A percentile compares a stretch with the other conserved stretches of the same genome.
phyloP scores from a whole-genome alignment of 1,284 basidiomycete genomes.

The Naganishia sp. region DNA sequence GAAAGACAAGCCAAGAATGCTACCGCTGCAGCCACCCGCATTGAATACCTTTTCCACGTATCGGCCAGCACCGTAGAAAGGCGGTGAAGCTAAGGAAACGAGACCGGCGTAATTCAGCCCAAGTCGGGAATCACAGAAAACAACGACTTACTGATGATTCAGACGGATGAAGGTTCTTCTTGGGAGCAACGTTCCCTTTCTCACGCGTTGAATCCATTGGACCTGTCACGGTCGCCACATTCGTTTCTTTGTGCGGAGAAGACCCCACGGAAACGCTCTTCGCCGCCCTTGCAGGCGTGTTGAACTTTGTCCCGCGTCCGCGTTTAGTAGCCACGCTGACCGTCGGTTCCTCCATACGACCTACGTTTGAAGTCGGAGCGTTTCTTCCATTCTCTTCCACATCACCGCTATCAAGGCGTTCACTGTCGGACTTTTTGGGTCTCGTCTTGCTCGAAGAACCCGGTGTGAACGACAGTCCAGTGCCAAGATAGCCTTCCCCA shows the following conservation, averaged over 20 bases:
- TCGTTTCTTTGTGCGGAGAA: slow-evolving; percentile 12
- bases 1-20: slow-evolving; percentile 4
- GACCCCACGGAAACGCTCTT: slow-evolving; percentile 5
- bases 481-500: slow-evolving; percentile 47
- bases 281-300: slow-evolving; percentile 12
- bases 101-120: background rate
- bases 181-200: background rate
- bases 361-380: background rate
- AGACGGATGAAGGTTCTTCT: background rate
- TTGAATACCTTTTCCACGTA: background rate
- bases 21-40: slow-evolving; percentile 4
- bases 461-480: slow-evolving; percentile 42
- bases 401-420: background rate
- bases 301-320: slow-evolving; percentile 9
- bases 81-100: background rate
- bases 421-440: slow-evolving; percentile 18
- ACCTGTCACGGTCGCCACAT: background rate
- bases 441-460: background rate
- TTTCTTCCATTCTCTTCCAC: background rate
- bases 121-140: background rate
- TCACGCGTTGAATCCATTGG: background rate
- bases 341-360: background rate
- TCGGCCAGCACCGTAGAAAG: background rate
- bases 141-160: slow-evolving; percentile 3
- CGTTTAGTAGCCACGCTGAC: background rate